phyloP scores from a whole-genome alignment of 345 rosid genomes.

The Populus davidiana region DNA sequence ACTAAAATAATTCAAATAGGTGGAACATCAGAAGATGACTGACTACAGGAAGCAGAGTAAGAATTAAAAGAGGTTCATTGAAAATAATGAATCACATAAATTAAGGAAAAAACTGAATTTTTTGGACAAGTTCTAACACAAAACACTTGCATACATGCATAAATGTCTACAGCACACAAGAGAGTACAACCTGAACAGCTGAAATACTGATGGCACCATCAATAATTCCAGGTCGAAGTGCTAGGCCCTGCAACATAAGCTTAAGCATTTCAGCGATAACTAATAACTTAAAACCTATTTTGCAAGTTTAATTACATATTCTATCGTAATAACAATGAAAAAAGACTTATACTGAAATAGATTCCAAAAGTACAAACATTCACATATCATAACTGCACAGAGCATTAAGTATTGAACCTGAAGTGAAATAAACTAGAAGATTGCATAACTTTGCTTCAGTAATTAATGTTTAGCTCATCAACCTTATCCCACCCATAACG shows the following conservation, averaged over 20 bases:
- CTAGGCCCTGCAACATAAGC: conserved; percentile 55
- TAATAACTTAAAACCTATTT: background rate
- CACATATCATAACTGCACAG: background rate
- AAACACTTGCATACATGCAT: background rate
- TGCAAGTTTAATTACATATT: background rate
- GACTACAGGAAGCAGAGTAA: too few relatives aligned
- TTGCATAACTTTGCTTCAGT: background rate
- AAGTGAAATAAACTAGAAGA: background rate
- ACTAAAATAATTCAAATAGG: background rate
- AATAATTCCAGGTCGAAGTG: conserved; percentile 73
- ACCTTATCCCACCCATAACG: background rate
- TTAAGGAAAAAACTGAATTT: background rate
- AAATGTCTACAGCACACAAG: background rate
- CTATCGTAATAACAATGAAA: background rate
- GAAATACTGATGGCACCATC: conserved; percentile 98
- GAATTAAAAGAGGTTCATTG: too few relatives aligned
- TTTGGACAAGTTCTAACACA: background rate
- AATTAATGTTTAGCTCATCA: background rate
- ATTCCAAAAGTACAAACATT: background rate
- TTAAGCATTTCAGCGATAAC: background rate
- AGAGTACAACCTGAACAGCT: conserved; percentile 67
- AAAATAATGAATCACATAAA: background rate
- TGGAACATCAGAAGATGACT: background rate
- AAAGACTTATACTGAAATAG: background rate
- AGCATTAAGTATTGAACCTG: background rate